Percentiles rank a stretch among this genome's conserved stretches.
These are phyloP conservation scores for Xylaria sp. DNA, from an alignment of 2,329 filamentous ascomycete genomes.

Conservation along the genomic window DNA sequence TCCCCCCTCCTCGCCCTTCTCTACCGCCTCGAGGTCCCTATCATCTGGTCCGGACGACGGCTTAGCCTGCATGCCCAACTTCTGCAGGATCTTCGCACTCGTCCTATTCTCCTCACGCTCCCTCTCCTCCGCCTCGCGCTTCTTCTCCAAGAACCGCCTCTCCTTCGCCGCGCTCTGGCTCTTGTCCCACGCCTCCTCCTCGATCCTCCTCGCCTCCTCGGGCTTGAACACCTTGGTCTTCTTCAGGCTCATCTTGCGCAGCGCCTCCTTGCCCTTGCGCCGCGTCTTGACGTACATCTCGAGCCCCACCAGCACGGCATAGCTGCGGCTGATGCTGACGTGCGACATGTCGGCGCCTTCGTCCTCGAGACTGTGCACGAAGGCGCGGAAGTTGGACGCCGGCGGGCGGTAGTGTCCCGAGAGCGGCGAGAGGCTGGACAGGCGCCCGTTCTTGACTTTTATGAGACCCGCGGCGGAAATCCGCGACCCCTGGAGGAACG, in stretches of 20 bases:
- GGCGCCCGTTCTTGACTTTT: constrained; percentile 82
- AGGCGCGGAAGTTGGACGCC: constrained; percentile 83
- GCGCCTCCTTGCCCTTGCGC: constrained; percentile 68
- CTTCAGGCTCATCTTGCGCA: constrained; percentile 61
- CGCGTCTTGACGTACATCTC: constrained; percentile 81
- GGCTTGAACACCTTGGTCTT: constrained; percentile 71
- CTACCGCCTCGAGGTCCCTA: not conserved
- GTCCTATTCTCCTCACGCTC: constrained; percentile 31
- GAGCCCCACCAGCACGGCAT: constrained; percentile 83
- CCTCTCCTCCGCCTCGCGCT: constrained; percentile 28
- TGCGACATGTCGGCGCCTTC: constrained; percentile 82
- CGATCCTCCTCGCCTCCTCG: constrained; percentile 65
- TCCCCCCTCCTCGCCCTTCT: not conserved
- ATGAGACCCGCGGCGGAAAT: constrained; percentile 87
- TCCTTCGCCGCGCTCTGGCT: constrained; percentile 37
- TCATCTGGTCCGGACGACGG: constrained; percentile 11
- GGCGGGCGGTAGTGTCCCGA: constrained; percentile 89
- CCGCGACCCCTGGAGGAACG: constrained; percentile 84
- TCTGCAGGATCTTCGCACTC: constrained; percentile 30
- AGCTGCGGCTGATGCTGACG: constrained; percentile 82
- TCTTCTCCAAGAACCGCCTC: constrained; percentile 25
- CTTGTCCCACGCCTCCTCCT: constrained; percentile 61
- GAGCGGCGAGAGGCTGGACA: constrained; percentile 76
- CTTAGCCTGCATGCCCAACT: constrained; percentile 30
- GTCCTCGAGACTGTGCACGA: constrained; percentile 77